These are phyloP conservation scores for Colletotrichum sp. DNA, from an alignment of 2,329 filamentous ascomycete species.

Conservation along the genomic window DNA sequence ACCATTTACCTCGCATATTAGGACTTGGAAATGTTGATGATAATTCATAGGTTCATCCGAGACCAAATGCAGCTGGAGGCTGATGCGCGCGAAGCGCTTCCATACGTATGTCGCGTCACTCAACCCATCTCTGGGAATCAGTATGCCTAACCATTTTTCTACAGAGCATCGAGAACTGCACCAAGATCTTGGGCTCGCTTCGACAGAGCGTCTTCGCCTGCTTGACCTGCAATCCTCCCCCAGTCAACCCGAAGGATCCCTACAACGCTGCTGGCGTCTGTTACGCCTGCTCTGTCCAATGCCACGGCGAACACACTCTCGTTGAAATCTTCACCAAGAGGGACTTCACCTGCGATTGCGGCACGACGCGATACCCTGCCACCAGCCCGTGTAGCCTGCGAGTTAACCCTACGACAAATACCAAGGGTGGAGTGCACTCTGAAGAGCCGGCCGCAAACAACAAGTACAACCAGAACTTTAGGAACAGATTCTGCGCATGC, in stretches of 20 bases:
- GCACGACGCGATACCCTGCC: slow-evolving; percentile 77
- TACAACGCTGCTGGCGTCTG: slow-evolving; percentile 84
- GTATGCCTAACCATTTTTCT: neutral
- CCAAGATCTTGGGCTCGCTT: slow-evolving; percentile 84
- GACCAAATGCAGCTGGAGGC: slow-evolving; percentile 90
- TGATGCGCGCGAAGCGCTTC: slow-evolving; percentile 92
- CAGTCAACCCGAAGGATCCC: slow-evolving; percentile 62
- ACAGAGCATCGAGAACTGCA: slow-evolving; percentile 92
- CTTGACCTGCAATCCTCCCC: slow-evolving; percentile 88
- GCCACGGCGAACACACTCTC: slow-evolving; percentile 91
- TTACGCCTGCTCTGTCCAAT: slow-evolving; percentile 96
- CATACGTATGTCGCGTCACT: slow-evolving; percentile 71
- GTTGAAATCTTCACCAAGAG: slow-evolving; percentile 97
- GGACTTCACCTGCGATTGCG: slow-evolving; percentile 96
- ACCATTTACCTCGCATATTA: neutral
- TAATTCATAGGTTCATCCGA: slow-evolving; percentile 73
- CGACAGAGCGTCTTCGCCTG: slow-evolving; percentile 92
- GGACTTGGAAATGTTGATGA: neutral
- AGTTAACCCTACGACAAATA: slow-evolving; percentile 72
- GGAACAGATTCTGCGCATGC: slow-evolving; percentile 91
- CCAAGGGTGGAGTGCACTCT: slow-evolving; percentile 76
- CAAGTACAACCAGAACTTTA: slow-evolving; percentile 95
- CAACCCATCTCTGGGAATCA: neutral
- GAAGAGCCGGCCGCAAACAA: slow-evolving; percentile 76
- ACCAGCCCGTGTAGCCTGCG: slow-evolving; percentile 78